Evolutionary conservation across 805 yeast species (phyloP), one percentile per base, ranked within the genome.

Genomic region (Wickerhamomyces hampshirensis): DNA sequence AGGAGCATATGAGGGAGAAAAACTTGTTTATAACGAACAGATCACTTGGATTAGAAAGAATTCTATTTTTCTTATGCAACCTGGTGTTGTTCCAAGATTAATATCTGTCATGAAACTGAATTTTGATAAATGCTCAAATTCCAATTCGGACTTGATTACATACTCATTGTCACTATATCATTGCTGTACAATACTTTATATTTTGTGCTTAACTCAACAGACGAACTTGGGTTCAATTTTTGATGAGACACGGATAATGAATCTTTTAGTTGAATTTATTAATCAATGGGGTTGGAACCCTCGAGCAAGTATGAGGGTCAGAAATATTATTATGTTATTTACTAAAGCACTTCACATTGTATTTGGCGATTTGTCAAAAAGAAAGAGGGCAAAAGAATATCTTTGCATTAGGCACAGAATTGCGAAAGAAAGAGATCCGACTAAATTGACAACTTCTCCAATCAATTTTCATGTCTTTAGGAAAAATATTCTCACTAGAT

Each of bases 381-480:
- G 75, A 17, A 46, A 56, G 12, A 42, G 58, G 13, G 66, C 78
- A 6, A 77, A 80, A 47, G 51, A 59, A 3, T 74, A 65, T 44
- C 57, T 81, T 16, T 56, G 64, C 21, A 48, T 60, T 21, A 64
- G 63, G 30, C 73, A 69, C 50, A 65, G 55, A 3, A 46, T 55
- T 2, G 39, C 53, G 43, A 40, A 59, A 43, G 32, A 48, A 34
- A 18, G 58, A 43, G 21, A 53, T n/a, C 45, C 63, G 27, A 56
- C 48, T 31, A 55, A 53, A 33, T 60, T 71, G 33, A 59, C 68
- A 0, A 80, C 89, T 8, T 79, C 95, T 1, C 95, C 96, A 0
- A 59, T 85, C n/a, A 95, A 89, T 46, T 91, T 85, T 53, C 80
- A 77, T 50, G 77, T 84, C 6, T 88, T 84, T 52, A 68, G 87